Evolutionary conservation across 495 filamentous ascomycete genomes (phyloP).

Genomic region (Xylaria curta): DNA sequence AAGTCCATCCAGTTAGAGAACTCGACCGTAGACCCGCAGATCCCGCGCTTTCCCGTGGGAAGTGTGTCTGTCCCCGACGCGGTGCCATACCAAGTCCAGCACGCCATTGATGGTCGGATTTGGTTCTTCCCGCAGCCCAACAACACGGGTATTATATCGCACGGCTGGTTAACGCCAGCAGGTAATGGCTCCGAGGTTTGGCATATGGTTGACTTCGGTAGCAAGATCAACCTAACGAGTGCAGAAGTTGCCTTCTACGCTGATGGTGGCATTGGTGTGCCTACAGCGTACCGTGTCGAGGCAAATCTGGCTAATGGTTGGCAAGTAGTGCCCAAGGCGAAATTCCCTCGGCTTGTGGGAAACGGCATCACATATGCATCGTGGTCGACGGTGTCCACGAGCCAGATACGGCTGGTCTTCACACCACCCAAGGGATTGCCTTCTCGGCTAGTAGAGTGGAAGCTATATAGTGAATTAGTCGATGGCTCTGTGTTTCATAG

Average conservation of each 20-base stretch:
- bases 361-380: conserved; percentile 24
- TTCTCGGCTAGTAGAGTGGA: neutral
- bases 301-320: conserved; percentile 1
- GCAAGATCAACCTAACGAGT: conserved; percentile 26
- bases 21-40: conserved; percentile 1
- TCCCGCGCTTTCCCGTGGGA: conserved; percentile 30
- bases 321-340: neutral
- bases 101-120: conserved; percentile 37
- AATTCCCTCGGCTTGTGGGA: conserved; percentile 4
- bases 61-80: conserved; percentile 36
- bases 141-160: conserved; percentile 9
- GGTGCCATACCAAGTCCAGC: conserved; percentile 32
- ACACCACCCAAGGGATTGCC: neutral
- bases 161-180: conserved; percentile 15
- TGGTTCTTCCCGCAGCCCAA: conserved; percentile 19
- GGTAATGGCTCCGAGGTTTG: conserved; percentile 23
- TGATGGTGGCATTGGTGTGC: conserved; percentile 2
- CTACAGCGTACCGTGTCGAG: neutral
- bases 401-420: conserved; percentile 16
- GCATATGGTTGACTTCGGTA: conserved; percentile 35
- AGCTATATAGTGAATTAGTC: neutral
- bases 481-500: neutral
- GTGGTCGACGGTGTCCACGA: conserved; percentile 11
- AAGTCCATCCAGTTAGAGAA: conserved; percentile 36
- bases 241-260: conserved; percentile 29